Conservation (phyloP, 768 basidiomycete genomes). For the Tylopilus plumbeoviolaceoides region DNA sequence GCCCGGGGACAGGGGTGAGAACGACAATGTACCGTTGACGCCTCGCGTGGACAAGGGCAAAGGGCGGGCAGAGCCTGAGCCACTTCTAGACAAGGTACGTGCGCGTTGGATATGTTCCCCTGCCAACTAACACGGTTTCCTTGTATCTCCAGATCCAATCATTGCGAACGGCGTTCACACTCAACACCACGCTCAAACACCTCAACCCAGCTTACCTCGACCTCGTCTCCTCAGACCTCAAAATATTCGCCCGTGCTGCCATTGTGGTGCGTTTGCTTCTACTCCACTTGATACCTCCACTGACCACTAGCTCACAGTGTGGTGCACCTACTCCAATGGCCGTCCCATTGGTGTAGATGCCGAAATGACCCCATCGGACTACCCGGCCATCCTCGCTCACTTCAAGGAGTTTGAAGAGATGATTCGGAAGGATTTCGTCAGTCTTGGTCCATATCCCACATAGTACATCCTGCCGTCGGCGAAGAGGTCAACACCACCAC, state of each 20-base stretch:
- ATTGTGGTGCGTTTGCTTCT: slow-evolving; percentile 57
- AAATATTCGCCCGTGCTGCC: slow-evolving; percentile 73
- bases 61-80: slow-evolving; percentile 61
- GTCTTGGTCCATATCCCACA: too few relatives aligned
- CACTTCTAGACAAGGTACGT: too few relatives aligned
- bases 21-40: slow-evolving; percentile 42
- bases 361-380: slow-evolving; percentile 60
- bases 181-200: slow-evolving; percentile 91
- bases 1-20: slow-evolving; percentile 12
- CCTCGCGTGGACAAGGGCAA: slow-evolving; percentile 79
- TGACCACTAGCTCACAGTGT: slow-evolving; percentile 70
- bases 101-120: too few relatives aligned
- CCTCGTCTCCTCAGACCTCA: slow-evolving; percentile 60
- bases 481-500: too few relatives aligned
- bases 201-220: slow-evolving; percentile 67
- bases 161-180: slow-evolving; percentile 86
- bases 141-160: slow-evolving; percentile 62
- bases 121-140: background rate
- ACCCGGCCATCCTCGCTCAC: slow-evolving; percentile 59
- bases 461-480: too few relatives aligned
- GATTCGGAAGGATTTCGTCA: too few relatives aligned
- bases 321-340: slow-evolving; percentile 92
- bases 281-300: background rate
- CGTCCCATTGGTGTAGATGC: slow-evolving; percentile 77
- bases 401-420: too few relatives aligned